These are phyloP conservation scores for Penicillium sp. DNA, from an alignment of 2,329 filamentous ascomycete genomes.

Conservation along the genomic window DNA sequence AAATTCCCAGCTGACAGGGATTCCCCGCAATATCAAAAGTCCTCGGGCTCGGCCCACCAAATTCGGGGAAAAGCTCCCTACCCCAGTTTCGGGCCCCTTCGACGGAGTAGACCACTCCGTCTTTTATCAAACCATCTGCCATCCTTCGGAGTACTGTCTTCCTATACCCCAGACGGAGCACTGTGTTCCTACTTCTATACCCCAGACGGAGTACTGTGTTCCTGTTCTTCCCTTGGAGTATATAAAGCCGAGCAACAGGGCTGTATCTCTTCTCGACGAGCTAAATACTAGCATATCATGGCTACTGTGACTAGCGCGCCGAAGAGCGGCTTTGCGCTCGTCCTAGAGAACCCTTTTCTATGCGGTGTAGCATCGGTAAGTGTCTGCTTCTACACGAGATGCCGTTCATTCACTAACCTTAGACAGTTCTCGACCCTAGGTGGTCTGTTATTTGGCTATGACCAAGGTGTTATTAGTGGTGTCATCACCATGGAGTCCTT, in stretches of 20 bases:
- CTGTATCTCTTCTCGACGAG: too few relatives aligned
- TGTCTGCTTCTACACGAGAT: background rate
- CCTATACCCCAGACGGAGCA: background rate
- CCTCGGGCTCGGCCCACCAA: background rate
- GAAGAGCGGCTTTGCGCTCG: constrained; percentile 26
- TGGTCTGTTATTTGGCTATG: constrained; percentile 51
- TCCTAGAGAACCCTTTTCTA: constrained; percentile 45
- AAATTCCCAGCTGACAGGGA: background rate
- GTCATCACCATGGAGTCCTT: constrained; percentile 50
- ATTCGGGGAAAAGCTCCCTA: background rate
- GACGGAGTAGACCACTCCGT: constrained; percentile 17
- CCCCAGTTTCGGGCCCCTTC: background rate
- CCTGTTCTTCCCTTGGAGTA: background rate
- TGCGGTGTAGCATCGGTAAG: constrained; percentile 46
- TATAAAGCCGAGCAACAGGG: constrained; percentile 1
- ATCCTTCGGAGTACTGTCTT: constrained; percentile 3
- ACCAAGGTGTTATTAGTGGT: constrained; percentile 52
- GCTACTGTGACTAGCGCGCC: constrained; percentile 13
- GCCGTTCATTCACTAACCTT: background rate
- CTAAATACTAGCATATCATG: constrained; percentile 16
- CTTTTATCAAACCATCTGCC: background rate
- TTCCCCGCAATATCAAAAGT: constrained; percentile 9
- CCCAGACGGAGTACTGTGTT: constrained; percentile 22
- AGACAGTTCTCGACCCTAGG: constrained; percentile 42
- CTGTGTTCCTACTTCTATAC: background rate